Evolutionary conservation across 352 stramenopile species (phyloP).

Genomic region (Globisporangium canariense): DNA sequence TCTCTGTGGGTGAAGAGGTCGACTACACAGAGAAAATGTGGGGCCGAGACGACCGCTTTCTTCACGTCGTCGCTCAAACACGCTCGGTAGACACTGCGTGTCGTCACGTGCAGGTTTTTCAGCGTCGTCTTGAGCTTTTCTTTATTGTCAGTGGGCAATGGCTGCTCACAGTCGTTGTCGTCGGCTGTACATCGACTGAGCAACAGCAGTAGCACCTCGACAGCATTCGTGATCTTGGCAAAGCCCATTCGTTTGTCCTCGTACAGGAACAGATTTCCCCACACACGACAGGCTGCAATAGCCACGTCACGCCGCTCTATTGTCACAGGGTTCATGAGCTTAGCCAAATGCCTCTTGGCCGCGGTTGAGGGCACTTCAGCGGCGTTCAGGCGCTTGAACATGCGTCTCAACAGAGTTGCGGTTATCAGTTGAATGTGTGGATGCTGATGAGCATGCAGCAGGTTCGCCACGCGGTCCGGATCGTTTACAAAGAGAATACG

Average conservation of each 20-base stretch:
- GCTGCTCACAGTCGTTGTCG: neutral
- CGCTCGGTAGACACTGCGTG: conserved; percentile 28
- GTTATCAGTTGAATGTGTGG: conserved; percentile 27
- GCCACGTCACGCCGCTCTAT: conserved; percentile 15
- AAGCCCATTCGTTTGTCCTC: conserved; percentile 55
- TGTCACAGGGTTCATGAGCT: conserved; percentile 22
- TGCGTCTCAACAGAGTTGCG: conserved; percentile 36
- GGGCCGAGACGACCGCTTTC: conserved; percentile 30
- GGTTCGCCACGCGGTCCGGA: conserved; percentile 51
- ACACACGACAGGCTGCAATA: conserved; percentile 43
- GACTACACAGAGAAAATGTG: conserved; percentile 45
- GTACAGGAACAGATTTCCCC: conserved; percentile 58
- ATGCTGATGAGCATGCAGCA: conserved; percentile 37
- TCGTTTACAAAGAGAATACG: conserved; percentile 38
- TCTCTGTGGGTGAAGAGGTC: conserved; percentile 39
- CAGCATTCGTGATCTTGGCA: conserved; percentile 29
- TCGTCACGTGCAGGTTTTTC: conserved; percentile 32
- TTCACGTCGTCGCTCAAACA: conserved; percentile 25
- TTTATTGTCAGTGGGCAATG: neutral
- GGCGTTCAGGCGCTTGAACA: conserved; percentile 59
- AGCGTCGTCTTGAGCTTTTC: neutral
- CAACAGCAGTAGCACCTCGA: conserved; percentile 39
- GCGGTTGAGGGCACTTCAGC: conserved; percentile 32
- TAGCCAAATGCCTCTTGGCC: conserved; percentile 43
- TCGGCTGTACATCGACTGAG: conserved; percentile 21